Evolutionary conservation across 441 rosid species (phyloP), one percentile per base, ranked within the genome.

Genomic region (Cnidoscolus chayamansa): DNA sequence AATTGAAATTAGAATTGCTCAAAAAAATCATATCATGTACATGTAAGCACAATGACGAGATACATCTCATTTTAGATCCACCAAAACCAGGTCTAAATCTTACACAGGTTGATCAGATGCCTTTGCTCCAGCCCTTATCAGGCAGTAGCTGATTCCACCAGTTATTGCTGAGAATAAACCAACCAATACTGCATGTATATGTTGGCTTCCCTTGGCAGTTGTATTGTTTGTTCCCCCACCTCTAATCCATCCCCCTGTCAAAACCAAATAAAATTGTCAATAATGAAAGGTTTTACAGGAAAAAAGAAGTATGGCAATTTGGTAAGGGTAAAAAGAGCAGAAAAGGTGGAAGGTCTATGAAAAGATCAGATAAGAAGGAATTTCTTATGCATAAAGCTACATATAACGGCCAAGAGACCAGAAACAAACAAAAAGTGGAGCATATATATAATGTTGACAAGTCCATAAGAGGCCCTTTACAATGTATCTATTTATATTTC

Each of bases 41-140:
- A 63, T 62, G 54, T n/a, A 16, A 15, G 69, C 59, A 32, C 17
- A 8, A 49, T 40, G 32, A 53, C 4, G 25, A 31, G 51, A 16
- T 16, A 17, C 31, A 68, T 58, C 56, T 32, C 51, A n/a, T 49
- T 60, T 50, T 53, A 72, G 49, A 31, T 0, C 69, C 25, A 66
- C 35, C 71, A 70, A 69, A 40, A 74, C 60, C 49, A 57, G 54
- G 47, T 19, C 45, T 31, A 58, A 73, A 80, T 69, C 96, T 86
- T 84, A 93, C 98, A 91, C 75, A 69, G 98, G 94, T 80, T 90
- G 96, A 78, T 86, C 96, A 15, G 90, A 87, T 65, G 95, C 92
- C 84, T 82, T 90, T 70, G 97, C 91, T 70, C 87, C 93, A 74
- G 94, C 90, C 77, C 81, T 88, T 74, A 88, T 86, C n/a, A 91